A percentile compares a stretch with the other conserved stretches of the same genome.
phyloP scores from a whole-genome alignment of 805 yeast genomes.

The Metschnikowia lunata region DNA sequence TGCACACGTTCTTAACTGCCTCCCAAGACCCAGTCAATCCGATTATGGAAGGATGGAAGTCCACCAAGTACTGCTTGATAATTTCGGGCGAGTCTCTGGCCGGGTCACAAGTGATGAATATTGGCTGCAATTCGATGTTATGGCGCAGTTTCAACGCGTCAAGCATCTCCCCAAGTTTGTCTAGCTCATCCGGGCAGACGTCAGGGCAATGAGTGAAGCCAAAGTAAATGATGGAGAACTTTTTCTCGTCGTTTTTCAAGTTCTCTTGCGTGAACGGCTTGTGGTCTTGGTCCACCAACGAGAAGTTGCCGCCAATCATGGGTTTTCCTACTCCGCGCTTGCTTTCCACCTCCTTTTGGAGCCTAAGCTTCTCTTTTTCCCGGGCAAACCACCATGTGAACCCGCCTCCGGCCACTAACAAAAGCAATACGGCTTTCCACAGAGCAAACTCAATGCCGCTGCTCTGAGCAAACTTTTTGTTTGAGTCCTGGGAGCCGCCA shows the following conservation, averaged over 20 bases:
- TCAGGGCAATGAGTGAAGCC: conserved; percentile 99
- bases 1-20: conserved; percentile 78
- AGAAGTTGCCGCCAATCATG: conserved; percentile 86
- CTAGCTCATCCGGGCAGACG: conserved; percentile 96
- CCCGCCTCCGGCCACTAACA: conserved; percentile 66
- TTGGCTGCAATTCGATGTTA: conserved; percentile 66
- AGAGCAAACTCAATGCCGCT: conserved; percentile 66
- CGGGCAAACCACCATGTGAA: conserved; percentile 65
- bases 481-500: conserved; percentile 47
- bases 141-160: conserved; percentile 52
- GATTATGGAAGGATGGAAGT: conserved; percentile 83
- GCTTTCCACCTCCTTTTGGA: conserved; percentile 75
- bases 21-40: conserved; percentile 93
- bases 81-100: conserved; percentile 89
- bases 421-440: conserved; percentile 76
- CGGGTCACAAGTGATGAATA: conserved; percentile 96
- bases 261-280: conserved; percentile 72
- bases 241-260: conserved; percentile 53
- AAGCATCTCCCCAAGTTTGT: conserved; percentile 75
- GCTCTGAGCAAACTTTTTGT: conserved; percentile 33
- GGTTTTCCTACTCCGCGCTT: conserved; percentile 91
- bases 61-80: conserved; percentile 73
- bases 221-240: conserved; percentile 83
- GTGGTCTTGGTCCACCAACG: conserved; percentile 66
- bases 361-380: conserved; percentile 72